Conservation (phyloP, 1,284 basidiomycete genomes). For the Leccinum fallax region DNA sequence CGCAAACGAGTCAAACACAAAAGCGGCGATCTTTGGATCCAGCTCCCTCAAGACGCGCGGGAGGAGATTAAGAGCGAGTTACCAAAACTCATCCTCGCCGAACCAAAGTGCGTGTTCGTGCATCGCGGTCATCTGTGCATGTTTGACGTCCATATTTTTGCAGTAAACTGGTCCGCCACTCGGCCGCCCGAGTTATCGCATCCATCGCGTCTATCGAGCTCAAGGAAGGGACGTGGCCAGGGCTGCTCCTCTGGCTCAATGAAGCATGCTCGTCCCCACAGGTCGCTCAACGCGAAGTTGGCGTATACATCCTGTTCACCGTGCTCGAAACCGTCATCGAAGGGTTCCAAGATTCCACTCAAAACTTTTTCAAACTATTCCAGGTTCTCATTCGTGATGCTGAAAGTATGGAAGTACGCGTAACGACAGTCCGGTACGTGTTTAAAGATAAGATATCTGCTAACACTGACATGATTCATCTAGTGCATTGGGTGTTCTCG, state of each 20-base stretch:
- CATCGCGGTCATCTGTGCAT: not conserved
- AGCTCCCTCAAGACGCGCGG: slow-evolving; percentile 71
- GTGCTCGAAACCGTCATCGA: slow-evolving; percentile 93
- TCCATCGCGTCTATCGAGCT: slow-evolving; percentile 93
- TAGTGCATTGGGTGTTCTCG: slow-evolving; percentile 88
- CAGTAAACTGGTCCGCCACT: slow-evolving; percentile 87
- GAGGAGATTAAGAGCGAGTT: slow-evolving; percentile 87
- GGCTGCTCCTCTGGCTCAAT: slow-evolving; percentile 88
- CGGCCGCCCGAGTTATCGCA: slow-evolving; percentile 90
- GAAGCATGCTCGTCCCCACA: slow-evolving; percentile 73
- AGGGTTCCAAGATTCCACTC: slow-evolving; percentile 79
- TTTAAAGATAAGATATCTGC: not conserved
- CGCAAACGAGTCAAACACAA: slow-evolving; percentile 88
- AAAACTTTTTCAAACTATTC: slow-evolving; percentile 85
- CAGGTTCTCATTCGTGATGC: slow-evolving; percentile 80
- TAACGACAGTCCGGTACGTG: slow-evolving; percentile 83
- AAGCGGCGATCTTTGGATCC: slow-evolving; percentile 85
- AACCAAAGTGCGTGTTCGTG: slow-evolving; percentile 65
- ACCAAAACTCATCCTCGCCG: slow-evolving; percentile 78
- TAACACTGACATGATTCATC: slow-evolving; percentile 12
- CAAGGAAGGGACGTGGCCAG: slow-evolving; percentile 80
- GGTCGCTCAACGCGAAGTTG: slow-evolving; percentile 82
- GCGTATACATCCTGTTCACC: slow-evolving; percentile 89
- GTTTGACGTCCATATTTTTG: slow-evolving; percentile 10
- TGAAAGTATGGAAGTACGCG: slow-evolving; percentile 88